phyloP scores from a whole-genome alignment of 345 rosid genomes.

The Raphanus sativus region DNA sequence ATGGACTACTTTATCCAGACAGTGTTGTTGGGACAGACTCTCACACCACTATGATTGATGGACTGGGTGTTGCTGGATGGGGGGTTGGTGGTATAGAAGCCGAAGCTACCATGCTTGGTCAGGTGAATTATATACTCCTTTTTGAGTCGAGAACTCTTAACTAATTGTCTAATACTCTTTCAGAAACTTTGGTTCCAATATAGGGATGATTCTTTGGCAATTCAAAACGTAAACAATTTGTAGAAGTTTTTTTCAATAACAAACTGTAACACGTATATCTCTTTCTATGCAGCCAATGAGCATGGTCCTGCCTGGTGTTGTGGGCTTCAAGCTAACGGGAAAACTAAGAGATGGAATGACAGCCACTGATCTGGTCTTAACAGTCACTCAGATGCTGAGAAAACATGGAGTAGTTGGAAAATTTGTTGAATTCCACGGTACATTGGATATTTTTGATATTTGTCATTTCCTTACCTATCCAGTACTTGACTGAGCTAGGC shows the following conservation, averaged over 20 bases:
- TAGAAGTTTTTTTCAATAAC: background rate
- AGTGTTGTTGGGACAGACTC: constrained; percentile 99
- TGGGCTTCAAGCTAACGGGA: constrained; percentile 94
- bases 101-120: constrained; percentile 99
- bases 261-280: constrained; percentile 1
- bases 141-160: background rate
- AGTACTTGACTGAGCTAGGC: background rate
- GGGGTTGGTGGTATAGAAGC: constrained; percentile 99
- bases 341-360: constrained; percentile 84
- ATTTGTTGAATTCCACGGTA: constrained; percentile 67
- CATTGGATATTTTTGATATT: background rate
- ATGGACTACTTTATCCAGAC: constrained; percentile 82
- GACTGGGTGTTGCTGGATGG: constrained; percentile 99
- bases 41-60: constrained; percentile 99
- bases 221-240: background rate
- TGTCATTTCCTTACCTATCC: background rate
- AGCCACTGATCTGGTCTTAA: constrained; percentile 96
- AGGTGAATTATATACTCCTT: constrained; percentile 48
- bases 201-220: background rate
- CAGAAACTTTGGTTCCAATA: background rate
- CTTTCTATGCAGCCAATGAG: constrained; percentile 80
- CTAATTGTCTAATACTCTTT: background rate
- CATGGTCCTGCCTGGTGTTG: constrained; percentile 99
- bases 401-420: constrained; percentile 99
- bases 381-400: constrained; percentile 96